Conservation (phyloP, 306 rosid genomes). For the barrel medic (Medicago truncatula) region DNA sequence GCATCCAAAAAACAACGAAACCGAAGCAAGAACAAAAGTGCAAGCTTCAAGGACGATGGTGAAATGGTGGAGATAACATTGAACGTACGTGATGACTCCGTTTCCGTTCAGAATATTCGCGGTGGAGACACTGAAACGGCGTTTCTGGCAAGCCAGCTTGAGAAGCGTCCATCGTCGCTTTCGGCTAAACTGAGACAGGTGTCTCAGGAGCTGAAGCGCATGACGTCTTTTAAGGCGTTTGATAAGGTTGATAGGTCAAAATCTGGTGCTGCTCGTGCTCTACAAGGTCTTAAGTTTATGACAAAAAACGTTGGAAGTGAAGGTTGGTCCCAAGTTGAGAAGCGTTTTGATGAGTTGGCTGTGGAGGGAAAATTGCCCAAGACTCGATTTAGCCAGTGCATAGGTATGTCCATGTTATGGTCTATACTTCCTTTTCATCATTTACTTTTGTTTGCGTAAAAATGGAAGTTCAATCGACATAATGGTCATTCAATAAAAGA, state of each 20-base stretch:
- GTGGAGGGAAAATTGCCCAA: conserved; percentile 62
- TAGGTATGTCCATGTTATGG: conserved; percentile 50
- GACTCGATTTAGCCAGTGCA: conserved; percentile 68
- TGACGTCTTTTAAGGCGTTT: conserved; percentile 63
- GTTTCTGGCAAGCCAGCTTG: conserved; percentile 58
- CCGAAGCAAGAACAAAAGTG: conserved; percentile 60
- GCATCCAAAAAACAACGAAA: conserved; percentile 43
- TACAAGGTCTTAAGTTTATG: conserved; percentile 76
- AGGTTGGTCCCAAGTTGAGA: conserved; percentile 72
- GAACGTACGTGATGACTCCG: conserved; percentile 70
- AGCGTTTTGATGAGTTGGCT: conserved; percentile 63
- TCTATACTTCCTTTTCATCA: background rate
- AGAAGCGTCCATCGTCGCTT: conserved; percentile 56
- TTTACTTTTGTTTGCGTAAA: no score
- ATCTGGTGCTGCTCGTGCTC: conserved; percentile 77
- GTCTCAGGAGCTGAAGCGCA: conserved; percentile 78
- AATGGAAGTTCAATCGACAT: no score
- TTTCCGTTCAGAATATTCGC: conserved; percentile 68
- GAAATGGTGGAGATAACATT: conserved; percentile 82
- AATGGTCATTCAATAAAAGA: no score
- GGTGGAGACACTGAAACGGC: conserved; percentile 77
- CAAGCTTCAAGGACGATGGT: conserved; percentile 53
- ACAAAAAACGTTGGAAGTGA: conserved; percentile 60
- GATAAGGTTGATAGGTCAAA: conserved; percentile 60
- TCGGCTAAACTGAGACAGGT: conserved; percentile 60